Base-by-base conservation (phyloP, 305 asterid genomes). In the Fraxinus albicans region DNA sequence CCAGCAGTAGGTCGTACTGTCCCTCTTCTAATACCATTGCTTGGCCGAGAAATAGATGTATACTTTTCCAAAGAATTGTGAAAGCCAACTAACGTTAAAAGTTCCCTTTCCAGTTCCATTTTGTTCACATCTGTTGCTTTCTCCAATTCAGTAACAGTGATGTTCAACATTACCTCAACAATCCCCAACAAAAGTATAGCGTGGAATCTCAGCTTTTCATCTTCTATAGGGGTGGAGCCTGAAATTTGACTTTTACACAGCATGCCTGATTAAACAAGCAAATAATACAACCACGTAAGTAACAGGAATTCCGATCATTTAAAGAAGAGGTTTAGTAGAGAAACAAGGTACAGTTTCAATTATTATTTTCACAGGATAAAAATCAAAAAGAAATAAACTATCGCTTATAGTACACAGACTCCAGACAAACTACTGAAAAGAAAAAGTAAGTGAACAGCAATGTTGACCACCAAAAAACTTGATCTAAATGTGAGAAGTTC, bases 131-230 rank as follows among this genome's bases (percentile, higher is more conserved):
- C 83, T 80, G 84, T 84, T 84, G 94, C 89, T 87, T 89, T 92
- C 74, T 86, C 91, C 80, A 92, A 79, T 83, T 94, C 98, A 42
- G 88, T 82, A 77, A 91, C 91, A 83, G 89, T 85, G 65, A 86
- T 86, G 84, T 94, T 93, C 89, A 94, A 84, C 83, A 90, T 87
- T 50, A 93, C 97, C 89, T 93, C 94, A 65, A 91, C 83, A 76
- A 93, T 90, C 82, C 98, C 97, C 83, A 89, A 88, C 50, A 89
- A 72, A 80, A 93, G 85, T 27, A 88, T 63, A 84, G 94, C 93
- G 78, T 55, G 82, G 83, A 89, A 89, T 83, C 87, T 87, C 83
- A 88, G 79, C 77, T 87, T 92, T 85, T 90, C 94, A 87, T 91
- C 93, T 87, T 90, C 94, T 76, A 77, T 36, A 79, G 87, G 84